Conservation (phyloP, 257 asterid genomes). For the Craterostigma plantagineum region DNA sequence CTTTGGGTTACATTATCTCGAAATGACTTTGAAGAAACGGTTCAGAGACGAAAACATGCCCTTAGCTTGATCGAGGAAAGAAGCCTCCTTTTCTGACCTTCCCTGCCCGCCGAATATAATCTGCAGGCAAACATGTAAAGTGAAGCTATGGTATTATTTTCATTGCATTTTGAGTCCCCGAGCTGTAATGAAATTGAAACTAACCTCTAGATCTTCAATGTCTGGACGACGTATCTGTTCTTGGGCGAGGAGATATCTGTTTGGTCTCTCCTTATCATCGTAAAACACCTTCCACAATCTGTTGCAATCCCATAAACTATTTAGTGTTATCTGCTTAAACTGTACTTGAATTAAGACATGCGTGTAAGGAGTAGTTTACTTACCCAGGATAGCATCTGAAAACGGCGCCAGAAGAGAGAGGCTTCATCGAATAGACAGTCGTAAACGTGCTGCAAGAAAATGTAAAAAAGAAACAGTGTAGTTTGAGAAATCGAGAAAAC, state of each 20-base stretch:
- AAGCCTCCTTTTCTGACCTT: conserved; percentile 29
- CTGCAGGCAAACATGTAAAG: conserved; percentile 15
- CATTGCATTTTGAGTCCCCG: no score
- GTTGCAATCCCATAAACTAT: no score
- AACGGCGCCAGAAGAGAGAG: conserved; percentile 73
- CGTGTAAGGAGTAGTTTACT: no score
- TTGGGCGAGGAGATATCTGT: conserved; percentile 71
- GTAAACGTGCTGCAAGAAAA: conserved; percentile 54
- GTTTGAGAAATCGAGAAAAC: background rate
- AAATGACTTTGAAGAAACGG: conserved; percentile 79
- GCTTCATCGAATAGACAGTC: conserved; percentile 77
- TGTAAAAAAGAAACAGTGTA: conserved; percentile 6
- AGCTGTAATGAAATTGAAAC: conserved; percentile 15
- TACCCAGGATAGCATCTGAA: conserved; percentile 94
- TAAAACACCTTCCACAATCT: conserved; percentile 91
- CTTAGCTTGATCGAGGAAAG: conserved; percentile 71
- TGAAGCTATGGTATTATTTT: no score
- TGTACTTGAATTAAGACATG: no score
- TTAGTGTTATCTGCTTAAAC: no score
- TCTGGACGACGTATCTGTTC: conserved; percentile 73
- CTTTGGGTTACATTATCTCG: no score
- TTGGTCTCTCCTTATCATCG: conserved; percentile 80
- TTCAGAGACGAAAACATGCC: conserved; percentile 64
- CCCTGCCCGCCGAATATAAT: conserved; percentile 54
- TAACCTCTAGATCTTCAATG: conserved; percentile 78